phyloP scores from a whole-genome alignment of 2,329 filamentous ascomycete genomes.

The Pseudogymnoascus sp. region DNA sequence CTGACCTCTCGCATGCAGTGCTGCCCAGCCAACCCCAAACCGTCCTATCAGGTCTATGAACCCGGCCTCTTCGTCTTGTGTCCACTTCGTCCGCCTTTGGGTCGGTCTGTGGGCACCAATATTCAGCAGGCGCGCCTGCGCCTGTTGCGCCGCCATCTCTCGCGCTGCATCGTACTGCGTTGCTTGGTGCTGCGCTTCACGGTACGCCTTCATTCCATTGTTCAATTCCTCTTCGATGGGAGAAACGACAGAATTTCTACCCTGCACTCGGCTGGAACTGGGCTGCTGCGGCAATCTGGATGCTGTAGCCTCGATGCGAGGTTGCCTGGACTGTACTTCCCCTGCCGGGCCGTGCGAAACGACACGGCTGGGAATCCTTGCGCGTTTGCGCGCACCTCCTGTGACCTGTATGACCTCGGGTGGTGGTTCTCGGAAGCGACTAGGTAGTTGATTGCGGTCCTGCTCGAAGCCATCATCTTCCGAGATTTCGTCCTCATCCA shows the following conservation, averaged over 20 bases:
- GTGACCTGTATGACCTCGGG: neutral
- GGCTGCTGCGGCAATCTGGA: neutral
- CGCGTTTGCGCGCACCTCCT: neutral
- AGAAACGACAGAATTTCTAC: neutral
- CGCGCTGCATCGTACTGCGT: neutral
- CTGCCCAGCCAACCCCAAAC: constrained; percentile 41
- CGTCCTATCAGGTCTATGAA: constrained; percentile 45
- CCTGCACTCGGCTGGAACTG: neutral
- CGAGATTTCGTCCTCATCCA: constrained; percentile 16
- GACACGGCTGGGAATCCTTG: neutral
- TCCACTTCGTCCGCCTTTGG: constrained; percentile 31
- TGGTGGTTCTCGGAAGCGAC: neutral
- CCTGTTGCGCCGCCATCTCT: neutral
- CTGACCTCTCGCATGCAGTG: constrained; percentile 36
- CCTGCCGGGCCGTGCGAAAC: neutral
- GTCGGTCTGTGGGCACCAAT: neutral
- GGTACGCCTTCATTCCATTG: neutral
- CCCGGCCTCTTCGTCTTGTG: constrained; percentile 34
- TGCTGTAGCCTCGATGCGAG: neutral
- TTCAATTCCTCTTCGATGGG: neutral
- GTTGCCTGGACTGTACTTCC: neutral
- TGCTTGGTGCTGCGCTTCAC: constrained; percentile 5
- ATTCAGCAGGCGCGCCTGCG: neutral
- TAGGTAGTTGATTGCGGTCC: constrained; percentile 26
- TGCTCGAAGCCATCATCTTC: constrained; percentile 41